phyloP scores from a whole-genome alignment of 2,329 filamentous ascomycete genomes.

The Rhexocercosporidium sp. region DNA sequence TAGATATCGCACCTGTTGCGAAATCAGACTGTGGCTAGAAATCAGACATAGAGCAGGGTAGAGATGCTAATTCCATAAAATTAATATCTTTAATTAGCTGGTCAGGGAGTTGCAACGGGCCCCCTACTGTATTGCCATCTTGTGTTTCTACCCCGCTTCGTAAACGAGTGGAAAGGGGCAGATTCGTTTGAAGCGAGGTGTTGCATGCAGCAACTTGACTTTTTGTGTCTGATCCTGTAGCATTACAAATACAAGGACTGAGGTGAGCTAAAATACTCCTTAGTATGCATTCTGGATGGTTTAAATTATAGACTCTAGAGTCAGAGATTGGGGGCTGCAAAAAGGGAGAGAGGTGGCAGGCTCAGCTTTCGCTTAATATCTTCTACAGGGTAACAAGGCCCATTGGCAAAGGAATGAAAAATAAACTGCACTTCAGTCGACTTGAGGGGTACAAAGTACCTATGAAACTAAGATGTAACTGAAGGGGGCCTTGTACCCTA shows the following conservation, averaged over 20 bases:
- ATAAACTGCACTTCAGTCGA: no score
- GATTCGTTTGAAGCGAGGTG: background rate
- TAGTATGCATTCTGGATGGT: no score
- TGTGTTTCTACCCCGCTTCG: background rate
- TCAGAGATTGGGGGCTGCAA: background rate
- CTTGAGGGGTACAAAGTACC: no score
- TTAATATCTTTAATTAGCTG: no score
- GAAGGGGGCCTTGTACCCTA: no score
- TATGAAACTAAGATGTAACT: no score
- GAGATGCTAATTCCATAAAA: background rate
- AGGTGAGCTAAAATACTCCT: no score
- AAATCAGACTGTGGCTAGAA: background rate
- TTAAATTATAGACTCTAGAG: background rate
- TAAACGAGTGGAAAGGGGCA: background rate
- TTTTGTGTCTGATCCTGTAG: no score
- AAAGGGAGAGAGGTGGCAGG: background rate
- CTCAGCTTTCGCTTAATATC: background rate
- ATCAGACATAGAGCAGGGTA: background rate
- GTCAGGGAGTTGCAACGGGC: background rate
- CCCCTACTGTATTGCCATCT: background rate
- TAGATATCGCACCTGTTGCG: background rate
- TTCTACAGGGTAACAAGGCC: no score
- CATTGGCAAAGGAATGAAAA: no score
- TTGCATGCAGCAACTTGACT: no score
- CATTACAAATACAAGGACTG: no score